Conservation (phyloP, 1,284 basidiomycete genomes). For the Termitomyces sp. region DNA sequence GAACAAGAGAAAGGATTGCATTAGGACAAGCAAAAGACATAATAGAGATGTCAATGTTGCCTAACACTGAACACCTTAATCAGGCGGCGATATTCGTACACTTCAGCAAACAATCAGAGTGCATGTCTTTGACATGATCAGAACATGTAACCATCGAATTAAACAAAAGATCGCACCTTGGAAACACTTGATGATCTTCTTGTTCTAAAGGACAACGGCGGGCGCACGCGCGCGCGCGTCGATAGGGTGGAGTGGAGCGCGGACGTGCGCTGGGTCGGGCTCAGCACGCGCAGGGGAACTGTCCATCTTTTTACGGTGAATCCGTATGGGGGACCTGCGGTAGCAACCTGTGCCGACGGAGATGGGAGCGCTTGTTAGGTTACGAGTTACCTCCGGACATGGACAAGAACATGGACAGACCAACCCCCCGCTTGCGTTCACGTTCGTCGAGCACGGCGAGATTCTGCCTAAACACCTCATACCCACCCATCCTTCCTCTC, state of each 20-base stretch:
- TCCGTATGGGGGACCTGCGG: conserved; percentile 69
- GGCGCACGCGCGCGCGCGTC: conserved; percentile 65
- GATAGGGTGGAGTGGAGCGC: conserved; percentile 52
- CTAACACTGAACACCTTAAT: conserved; percentile 94
- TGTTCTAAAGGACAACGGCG: conserved; percentile 96
- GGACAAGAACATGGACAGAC: too few species aligned
- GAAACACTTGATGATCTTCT: conserved; percentile 91
- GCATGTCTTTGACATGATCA: conserved; percentile 52
- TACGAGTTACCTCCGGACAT: conserved; percentile 35
- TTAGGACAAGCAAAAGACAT: conserved; percentile 73
- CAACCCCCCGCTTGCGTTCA: conserved; percentile 44
- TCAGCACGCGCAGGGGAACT: conserved; percentile 61
- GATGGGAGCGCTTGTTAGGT: conserved; percentile 52
- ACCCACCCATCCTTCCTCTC: conserved; percentile 28
- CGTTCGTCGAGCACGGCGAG: conserved; percentile 44
- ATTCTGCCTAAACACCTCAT: conserved; percentile 34
- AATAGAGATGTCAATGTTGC: conserved; percentile 89
- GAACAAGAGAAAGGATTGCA: conserved; percentile 97
- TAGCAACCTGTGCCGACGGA: conserved; percentile 52
- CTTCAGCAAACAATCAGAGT: conserved; percentile 94
- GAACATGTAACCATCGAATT: not conserved
- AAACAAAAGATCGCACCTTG: conserved; percentile 48
- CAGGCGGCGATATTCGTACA: conserved; percentile 95
- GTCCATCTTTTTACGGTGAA: conserved; percentile 75
- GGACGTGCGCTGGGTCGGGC: conserved; percentile 68